Base-by-base conservation (phyloP, 495 filamentous ascomycete genomes). In the Tuber aestivum region DNA sequence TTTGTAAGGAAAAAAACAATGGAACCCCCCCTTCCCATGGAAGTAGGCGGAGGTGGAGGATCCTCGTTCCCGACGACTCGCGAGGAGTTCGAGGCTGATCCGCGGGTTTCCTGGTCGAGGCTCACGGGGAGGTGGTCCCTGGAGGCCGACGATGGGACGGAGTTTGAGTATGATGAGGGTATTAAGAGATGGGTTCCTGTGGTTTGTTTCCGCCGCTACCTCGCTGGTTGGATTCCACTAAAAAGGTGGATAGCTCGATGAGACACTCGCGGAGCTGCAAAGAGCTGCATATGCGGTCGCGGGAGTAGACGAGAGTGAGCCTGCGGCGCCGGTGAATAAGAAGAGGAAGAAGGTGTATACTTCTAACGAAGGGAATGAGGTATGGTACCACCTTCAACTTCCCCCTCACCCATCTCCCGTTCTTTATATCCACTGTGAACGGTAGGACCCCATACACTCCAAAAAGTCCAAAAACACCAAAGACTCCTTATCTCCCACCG, bases 51-150 rank as follows among this genome's bases (percentile, higher is more conserved):
- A 27, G 50, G 50, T n/a, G 50, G 50, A 65, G 56, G 56, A 18
- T 75, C 78, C 27, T 35, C 86, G 20, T 95, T 95, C 76, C 93
- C 93, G 32, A 89, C 88, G 71, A 88, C 93, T 76, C 88, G 88
- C 4, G 86, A 89, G 75, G 90, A 95, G 41, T 97, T 98, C 83
- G 90, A 92, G 75, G 85, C 86, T 74, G 95, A 98, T 82, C 87
- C 91, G 37, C 92, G 95, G 76, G 91, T 97, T 77, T 94, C 93
- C 0, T 97, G 90, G 85, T 95, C 92, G 5, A 92, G 90, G 81
- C 85, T 92, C 72, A 91, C 94, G 84, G 86, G 90, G 76, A 95
- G 92, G 81, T 94, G 90, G 84, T 89, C 94, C 37, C 88, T 96
- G 0, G 94, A 97, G 73, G 90, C 93, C 40, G 93, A 94, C 23